These are phyloP conservation scores for Cyclotella sp. DNA, from an alignment of 108 stramenopile species.

Conservation along the genomic window DNA sequence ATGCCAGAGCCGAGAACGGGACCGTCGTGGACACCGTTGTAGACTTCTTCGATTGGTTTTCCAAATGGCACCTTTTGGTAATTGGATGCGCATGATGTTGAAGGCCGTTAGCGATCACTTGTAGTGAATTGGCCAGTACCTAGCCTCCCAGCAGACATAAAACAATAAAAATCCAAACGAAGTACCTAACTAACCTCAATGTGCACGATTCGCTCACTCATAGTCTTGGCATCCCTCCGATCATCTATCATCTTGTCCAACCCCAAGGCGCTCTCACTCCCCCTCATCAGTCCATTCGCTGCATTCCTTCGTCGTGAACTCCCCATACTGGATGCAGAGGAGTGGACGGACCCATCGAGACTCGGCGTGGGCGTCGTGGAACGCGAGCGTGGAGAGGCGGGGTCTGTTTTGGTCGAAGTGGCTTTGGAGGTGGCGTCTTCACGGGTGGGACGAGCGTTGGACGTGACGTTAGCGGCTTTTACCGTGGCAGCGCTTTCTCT, in stretches of 20 bases:
- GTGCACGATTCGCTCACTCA: constrained; percentile 54
- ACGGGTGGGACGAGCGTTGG: constrained; percentile 5
- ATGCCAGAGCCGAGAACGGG: constrained; percentile 78
- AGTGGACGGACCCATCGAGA: constrained; percentile 43
- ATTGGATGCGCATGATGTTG: not conserved
- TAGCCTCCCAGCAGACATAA: not conserved
- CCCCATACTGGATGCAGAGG: constrained; percentile 17
- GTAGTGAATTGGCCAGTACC: no score
- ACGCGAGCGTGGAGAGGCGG: constrained; percentile 19
- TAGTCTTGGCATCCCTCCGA: constrained; percentile 55
- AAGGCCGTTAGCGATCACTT: no score
- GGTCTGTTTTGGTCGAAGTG: not conserved
- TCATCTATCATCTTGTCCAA: constrained; percentile 61
- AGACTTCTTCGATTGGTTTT: constrained; percentile 82
- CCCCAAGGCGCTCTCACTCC: constrained; percentile 40
- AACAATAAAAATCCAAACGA: not conserved
- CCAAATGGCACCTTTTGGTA: constrained; percentile 62
- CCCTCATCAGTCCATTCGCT: constrained; percentile 22
- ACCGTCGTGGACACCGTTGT: constrained; percentile 86
- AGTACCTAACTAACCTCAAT: constrained; percentile 42
- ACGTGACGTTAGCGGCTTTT: constrained; percentile 7
- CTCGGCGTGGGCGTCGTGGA: constrained; percentile 48
- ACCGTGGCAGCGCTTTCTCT: constrained; percentile 3
- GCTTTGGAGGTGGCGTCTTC: constrained; percentile 1
- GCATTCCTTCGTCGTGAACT: not conserved